These are phyloP conservation scores for Spiraea crenata DNA, from an alignment of 331 rosid species.

Conservation along the genomic window DNA sequence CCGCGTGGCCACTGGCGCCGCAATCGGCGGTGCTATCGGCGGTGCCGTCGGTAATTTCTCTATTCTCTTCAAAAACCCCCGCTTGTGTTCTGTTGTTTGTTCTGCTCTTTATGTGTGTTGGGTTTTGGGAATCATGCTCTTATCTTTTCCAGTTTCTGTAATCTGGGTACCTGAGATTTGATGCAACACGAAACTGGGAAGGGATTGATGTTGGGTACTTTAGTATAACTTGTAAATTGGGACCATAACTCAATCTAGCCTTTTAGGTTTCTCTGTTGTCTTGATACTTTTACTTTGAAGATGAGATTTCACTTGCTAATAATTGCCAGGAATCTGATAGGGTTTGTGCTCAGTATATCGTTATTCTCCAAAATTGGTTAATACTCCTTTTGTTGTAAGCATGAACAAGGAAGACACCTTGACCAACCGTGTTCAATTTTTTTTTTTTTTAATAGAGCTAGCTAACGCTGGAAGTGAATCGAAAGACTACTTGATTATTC, in stretches of 20 bases:
- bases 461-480: too few species aligned
- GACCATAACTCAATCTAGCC: neutral
- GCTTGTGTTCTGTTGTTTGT: neutral
- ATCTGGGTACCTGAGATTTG: constrained; percentile 1
- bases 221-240: neutral
- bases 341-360: too few species aligned
- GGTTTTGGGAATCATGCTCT: neutral
- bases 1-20: constrained; percentile 69
- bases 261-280: neutral
- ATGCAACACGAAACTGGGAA: neutral
- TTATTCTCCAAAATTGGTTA: too few species aligned
- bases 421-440: too few species aligned
- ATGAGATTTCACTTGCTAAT: too few species aligned
- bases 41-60: neutral
- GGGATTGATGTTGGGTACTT: neutral
- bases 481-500: too few species aligned
- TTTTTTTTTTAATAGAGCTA: too few species aligned
- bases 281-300: neutral
- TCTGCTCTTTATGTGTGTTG: neutral
- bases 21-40: constrained; percentile 83
- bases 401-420: too few species aligned
- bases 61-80: neutral
- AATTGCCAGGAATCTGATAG: too few species aligned
- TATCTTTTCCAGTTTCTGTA: neutral
- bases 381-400: too few species aligned